These are phyloP conservation scores for Claviceps cyperi DNA, from an alignment of 2,329 filamentous ascomycete genomes.

Conservation along the genomic window DNA sequence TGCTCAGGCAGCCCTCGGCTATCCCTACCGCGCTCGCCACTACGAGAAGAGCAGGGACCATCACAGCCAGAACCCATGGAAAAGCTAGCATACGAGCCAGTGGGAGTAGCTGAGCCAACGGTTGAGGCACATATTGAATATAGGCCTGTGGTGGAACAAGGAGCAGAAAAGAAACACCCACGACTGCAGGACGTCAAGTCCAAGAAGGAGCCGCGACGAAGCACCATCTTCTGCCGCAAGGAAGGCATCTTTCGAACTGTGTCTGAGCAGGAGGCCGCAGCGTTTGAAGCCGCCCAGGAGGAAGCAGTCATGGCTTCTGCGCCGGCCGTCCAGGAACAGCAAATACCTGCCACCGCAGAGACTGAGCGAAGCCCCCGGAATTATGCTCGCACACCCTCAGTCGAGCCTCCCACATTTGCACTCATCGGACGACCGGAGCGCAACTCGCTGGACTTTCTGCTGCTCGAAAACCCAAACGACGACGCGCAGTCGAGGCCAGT, in stretches of 20 bases:
- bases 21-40: not conserved
- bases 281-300: constrained; percentile 17
- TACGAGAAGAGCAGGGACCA: not conserved
- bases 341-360: constrained; percentile 12
- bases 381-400: constrained; percentile 45
- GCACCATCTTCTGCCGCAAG: constrained; percentile 44
- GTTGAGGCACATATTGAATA: constrained; percentile 3
- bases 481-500: constrained; percentile 17
- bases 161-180: constrained; percentile 12
- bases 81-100: not conserved
- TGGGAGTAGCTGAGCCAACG: not conserved
- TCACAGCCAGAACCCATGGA: not conserved
- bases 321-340: constrained; percentile 2
- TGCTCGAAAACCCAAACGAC: constrained; percentile 41
- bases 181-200: constrained; percentile 12
- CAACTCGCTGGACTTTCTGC: constrained; percentile 45
- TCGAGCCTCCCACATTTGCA: constrained; percentile 47
- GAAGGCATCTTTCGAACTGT: constrained; percentile 50
- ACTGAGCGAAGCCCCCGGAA: constrained; percentile 21
- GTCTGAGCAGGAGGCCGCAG: constrained; percentile 37
- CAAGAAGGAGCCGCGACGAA: constrained; percentile 29
- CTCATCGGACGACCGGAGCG: constrained; percentile 35
- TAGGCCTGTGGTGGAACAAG: constrained; percentile 12
- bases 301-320: constrained; percentile 6
- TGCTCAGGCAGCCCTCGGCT: not conserved